Base-by-base conservation (phyloP, 495 filamentous ascomycete species). In the Penicillium simplicissimum region DNA sequence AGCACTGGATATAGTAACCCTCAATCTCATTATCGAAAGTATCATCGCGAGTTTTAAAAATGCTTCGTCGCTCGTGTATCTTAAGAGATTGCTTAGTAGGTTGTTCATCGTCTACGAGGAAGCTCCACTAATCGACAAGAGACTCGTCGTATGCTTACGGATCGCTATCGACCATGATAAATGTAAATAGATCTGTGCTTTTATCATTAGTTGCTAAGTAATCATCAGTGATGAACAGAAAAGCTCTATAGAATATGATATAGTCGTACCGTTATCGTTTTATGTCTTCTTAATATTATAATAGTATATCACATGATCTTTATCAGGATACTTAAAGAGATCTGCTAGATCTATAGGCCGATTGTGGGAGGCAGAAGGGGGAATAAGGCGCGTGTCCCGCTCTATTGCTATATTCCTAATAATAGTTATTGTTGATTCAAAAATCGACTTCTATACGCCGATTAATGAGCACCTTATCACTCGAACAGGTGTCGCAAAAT, bases 91-190 rank as follows among this genome's bases (percentile, higher is more conserved):
- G 37, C 23, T 25, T 25, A 3, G 1, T 25, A 1, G 3, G 14
- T 45, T 45, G 31, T 21, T 60, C 9, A 11, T 54, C 14, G 28
- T 60, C 58, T 0, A 23, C 28, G 2, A 59, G 38, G 48, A 59
- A 59, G 31, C 11, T 52, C 57, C 23, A 59, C 21, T 59, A 14
- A 25, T 59, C 48, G 15, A 59, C 57, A 2, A 59, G 21, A 15
- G 48, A 53, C 15, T 59, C 48, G 15, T 42, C 14, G n/a, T 59
- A 52, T 15, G 36, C 21, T 2, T 25, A 4, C 5, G 37, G 1
- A 38, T 59, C 57, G 15, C 57, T 36, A n/a, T 59, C 57, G 15
- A 59, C 52, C 57, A 59, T 59, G 15, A 59, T 14, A 35, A 59
- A 53, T 43, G 25, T 14, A 37, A 59, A 59, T 1, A 36, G 57